These are phyloP conservation scores for Botrytis cinerea DNA, from an alignment of 2,329 filamentous ascomycete species.

Conservation along the genomic window DNA sequence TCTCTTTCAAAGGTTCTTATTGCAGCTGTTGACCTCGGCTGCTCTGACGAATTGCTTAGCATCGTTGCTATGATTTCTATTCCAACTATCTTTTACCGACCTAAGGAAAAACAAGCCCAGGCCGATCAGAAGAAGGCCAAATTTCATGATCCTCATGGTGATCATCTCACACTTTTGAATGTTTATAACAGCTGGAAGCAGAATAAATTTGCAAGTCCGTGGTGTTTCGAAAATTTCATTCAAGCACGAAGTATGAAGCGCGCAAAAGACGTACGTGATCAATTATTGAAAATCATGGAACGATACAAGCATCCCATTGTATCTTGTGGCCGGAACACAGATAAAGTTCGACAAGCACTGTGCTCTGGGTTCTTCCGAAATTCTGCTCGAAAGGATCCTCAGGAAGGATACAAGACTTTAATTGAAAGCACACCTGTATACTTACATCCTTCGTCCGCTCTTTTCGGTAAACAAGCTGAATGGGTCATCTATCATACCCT, in stretches of 20 bases:
- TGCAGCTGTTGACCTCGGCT: slow-evolving; percentile 80
- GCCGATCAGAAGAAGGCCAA: slow-evolving; percentile 98
- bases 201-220: slow-evolving; percentile 76
- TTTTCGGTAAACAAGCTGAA: slow-evolving; percentile 95
- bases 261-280: slow-evolving; percentile 88
- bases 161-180: slow-evolving; percentile 92
- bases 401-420: slow-evolving; percentile 96
- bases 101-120: slow-evolving; percentile 94
- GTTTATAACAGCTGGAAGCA: slow-evolving; percentile 98
- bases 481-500: slow-evolving; percentile 94
- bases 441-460: slow-evolving; percentile 84
- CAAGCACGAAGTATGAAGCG: slow-evolving; percentile 86
- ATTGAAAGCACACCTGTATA: slow-evolving; percentile 95
- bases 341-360: slow-evolving; percentile 82
- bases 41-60: slow-evolving; percentile 89
- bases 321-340: slow-evolving; percentile 84
- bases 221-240: slow-evolving; percentile 98
- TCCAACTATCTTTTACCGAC: slow-evolving; percentile 86
- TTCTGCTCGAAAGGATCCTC: slow-evolving; percentile 88
- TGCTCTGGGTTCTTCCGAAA: slow-evolving; percentile 97
- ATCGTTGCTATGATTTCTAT: slow-evolving; percentile 95
- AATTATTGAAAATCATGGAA: slow-evolving; percentile 91
- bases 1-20: slow-evolving; percentile 89
- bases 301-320: slow-evolving; percentile 81
- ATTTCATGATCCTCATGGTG: slow-evolving; percentile 92